Conservation (phyloP, 768 basidiomycete species). For the Amyloporia xantha region DNA sequence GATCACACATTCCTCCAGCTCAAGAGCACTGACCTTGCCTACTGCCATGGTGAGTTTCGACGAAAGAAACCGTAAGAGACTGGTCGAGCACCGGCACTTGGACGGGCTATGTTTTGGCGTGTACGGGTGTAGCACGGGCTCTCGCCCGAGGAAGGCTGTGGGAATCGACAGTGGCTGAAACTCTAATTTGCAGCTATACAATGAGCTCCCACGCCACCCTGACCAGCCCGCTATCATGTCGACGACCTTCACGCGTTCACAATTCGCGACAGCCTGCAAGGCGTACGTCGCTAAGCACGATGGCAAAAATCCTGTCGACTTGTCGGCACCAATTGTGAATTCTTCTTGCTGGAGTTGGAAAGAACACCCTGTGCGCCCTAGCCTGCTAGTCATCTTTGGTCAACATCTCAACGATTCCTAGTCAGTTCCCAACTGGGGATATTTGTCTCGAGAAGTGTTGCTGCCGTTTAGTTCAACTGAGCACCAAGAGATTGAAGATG, state of each 20-base stretch:
- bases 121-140: conserved; percentile 15
- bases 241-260: conserved; percentile 45
- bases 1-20: too few species aligned
- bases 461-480: conserved; percentile 8
- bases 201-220: conserved; percentile 37
- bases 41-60: conserved; percentile 64
- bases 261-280: conserved; percentile 58
- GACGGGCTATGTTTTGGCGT: conserved; percentile 41
- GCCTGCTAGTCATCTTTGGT: not conserved
- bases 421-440: conserved; percentile 25
- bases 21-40: conserved; percentile 59
- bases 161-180: conserved; percentile 47
- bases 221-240: conserved; percentile 19
- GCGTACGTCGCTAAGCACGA: conserved; percentile 35
- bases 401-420: conserved; percentile 9
- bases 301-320: not conserved
- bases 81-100: conserved; percentile 37
- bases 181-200: conserved; percentile 50
- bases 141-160: conserved; percentile 10
- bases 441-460: conserved; percentile 20
- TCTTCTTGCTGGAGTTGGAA: conserved; percentile 51
- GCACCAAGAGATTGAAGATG: conserved; percentile 4
- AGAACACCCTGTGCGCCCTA: conserved; percentile 48
- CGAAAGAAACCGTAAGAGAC: not conserved
- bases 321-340: conserved; percentile 9